Base-by-base conservation (phyloP, 257 asterid species). In the Solanum sitiens region DNA sequence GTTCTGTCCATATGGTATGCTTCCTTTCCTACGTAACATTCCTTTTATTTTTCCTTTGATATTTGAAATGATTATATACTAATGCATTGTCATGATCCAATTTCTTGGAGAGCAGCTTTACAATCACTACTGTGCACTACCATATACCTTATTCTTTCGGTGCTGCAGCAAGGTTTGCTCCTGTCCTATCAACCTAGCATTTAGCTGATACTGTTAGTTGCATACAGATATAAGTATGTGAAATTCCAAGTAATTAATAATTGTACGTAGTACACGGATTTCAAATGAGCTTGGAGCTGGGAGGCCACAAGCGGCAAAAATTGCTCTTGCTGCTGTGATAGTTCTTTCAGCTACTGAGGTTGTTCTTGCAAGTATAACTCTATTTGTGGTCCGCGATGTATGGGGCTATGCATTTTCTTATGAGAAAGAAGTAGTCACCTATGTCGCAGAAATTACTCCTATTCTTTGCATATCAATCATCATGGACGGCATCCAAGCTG, bases 201-300 rank as follows among this genome's bases (percentile, higher is more conserved):
- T 79, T 5, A 79, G 1, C 25, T 79, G 84, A 45, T 44, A n/a
- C 0, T 16, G 10, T 25, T 44, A 15, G 27, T 2, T 0, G 40
- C 7, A 27, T 79, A 44, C 5, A 45, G 67, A 45, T 79, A 45
- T 79, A 25, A 79, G 4, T 11, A 42, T 44, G 39, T 9, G 5
- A 77, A 77, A 3, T 79, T 45, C 30, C 14, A 79, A 44, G 65
- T 25, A 25, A 44, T 3, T 14, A 16, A 15, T 42, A 21, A 27
- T 35, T 35, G 75, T 84, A 94, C 15, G 71, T 83, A 95, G 98
- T 87, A 94, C 97, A 30, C 91, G 95, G 87, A 90, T 95, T 85
- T 93, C 98, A 12, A 95, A 95, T 50, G 95, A 93, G 88, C 91
- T 95, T 21, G 98, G 98, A 76, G 96, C 98, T 42, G 98, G 97